Conservation (phyloP, 805 yeast genomes). For the Sungouiella thailandica region DNA sequence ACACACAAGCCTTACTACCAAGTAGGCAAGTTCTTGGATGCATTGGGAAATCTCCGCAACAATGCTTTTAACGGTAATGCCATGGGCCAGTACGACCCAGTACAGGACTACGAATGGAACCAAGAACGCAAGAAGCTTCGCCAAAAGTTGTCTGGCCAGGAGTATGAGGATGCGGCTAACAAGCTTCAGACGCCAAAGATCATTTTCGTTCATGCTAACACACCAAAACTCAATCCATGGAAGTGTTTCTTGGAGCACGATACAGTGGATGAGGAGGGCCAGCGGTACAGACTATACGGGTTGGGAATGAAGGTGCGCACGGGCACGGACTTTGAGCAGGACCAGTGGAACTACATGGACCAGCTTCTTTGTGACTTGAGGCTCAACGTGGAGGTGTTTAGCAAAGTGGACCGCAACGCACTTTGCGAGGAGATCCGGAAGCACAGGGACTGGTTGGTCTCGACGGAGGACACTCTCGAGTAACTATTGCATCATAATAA, state of each 20-base stretch:
- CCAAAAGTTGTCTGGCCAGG: slow-evolving; percentile 4
- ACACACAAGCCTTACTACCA: slow-evolving; percentile 47
- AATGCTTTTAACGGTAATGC: slow-evolving; percentile 59
- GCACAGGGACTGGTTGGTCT: slow-evolving; percentile 41
- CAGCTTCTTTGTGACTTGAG: slow-evolving; percentile 48
- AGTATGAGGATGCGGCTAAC: slow-evolving; percentile 3
- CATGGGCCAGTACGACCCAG: slow-evolving; percentile 72
- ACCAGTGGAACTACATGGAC: slow-evolving; percentile 57
- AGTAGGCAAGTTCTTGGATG: slow-evolving; percentile 47
- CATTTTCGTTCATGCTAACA: slow-evolving; percentile 61
- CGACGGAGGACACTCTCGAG: slow-evolving; percentile 34
- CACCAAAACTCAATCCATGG: slow-evolving; percentile 65
- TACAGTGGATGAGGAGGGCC: slow-evolving; percentile 37
- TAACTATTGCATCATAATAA: no score
- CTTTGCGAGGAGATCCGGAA: slow-evolving; percentile 47
- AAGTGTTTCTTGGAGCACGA: slow-evolving; percentile 39
- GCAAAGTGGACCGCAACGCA: slow-evolving; percentile 33
- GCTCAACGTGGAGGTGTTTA: slow-evolving; percentile 41
- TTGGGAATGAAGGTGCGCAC: slow-evolving; percentile 46
- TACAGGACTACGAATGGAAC: slow-evolving; percentile 43
- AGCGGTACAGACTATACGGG: slow-evolving; percentile 55
- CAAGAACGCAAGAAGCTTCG: slow-evolving; percentile 7
- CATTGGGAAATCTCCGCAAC: slow-evolving; percentile 41
- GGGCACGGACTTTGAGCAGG: slow-evolving; percentile 54
- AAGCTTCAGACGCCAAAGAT: slow-evolving; percentile 15